Evolutionary conservation across 768 basidiomycete genomes (phyloP).

Genomic region (Boletus rex-veris): DNA sequence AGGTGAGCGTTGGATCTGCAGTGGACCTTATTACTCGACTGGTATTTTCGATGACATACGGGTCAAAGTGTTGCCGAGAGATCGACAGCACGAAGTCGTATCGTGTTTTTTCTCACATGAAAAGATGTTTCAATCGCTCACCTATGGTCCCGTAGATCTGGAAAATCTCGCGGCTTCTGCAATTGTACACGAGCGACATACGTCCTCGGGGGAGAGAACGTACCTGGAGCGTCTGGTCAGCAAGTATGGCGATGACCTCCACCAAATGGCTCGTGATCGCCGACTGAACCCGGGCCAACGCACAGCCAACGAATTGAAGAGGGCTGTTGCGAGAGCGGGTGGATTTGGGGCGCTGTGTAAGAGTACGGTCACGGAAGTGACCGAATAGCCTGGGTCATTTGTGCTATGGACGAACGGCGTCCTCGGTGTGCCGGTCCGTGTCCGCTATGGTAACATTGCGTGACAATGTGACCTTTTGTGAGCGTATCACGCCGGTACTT

Average conservation of each 20-base stretch:
- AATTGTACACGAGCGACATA: constrained; percentile 50
- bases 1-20: constrained; percentile 34
- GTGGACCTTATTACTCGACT: not conserved
- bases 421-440: constrained; percentile 10
- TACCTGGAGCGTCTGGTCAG: constrained; percentile 65
- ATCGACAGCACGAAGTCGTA: constrained; percentile 1
- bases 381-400: constrained; percentile 4
- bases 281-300: constrained; percentile 80
- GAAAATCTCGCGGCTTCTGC: constrained; percentile 56
- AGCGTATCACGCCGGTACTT: constrained; percentile 27
- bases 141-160: constrained; percentile 45
- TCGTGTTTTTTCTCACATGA: not conserved
- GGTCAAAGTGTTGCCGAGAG: not conserved
- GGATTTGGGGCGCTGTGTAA: constrained; percentile 33
- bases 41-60: not conserved
- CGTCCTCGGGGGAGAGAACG: constrained; percentile 64
- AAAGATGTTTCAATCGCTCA: constrained; percentile 6
- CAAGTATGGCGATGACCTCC: constrained; percentile 69
- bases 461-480: constrained; percentile 26
- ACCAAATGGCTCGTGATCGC: constrained; percentile 75
- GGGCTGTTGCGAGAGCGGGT: constrained; percentile 58
- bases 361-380: not conserved
- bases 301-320: constrained; percentile 72
- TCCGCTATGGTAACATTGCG: constrained; percentile 20
- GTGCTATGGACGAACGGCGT: constrained; percentile 2